phyloP scores from a whole-genome alignment of 768 basidiomycete species.

The Pilatotrama ljubarskyi region DNA sequence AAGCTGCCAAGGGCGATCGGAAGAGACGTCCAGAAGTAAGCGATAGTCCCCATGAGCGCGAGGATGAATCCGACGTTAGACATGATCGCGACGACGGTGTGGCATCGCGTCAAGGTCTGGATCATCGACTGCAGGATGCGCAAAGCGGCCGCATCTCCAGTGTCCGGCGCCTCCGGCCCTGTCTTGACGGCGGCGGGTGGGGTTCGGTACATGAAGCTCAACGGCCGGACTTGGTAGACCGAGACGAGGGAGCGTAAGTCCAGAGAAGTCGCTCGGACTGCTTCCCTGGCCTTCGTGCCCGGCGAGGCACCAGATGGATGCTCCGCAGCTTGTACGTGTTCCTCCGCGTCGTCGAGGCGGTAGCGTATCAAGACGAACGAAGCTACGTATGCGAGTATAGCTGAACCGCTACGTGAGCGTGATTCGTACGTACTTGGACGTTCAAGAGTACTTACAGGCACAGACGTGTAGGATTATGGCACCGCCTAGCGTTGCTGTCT shows the following conservation, averaged over 20 bases:
- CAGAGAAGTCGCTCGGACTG: neutral
- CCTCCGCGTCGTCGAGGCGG: constrained; percentile 52
- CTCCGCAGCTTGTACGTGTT: neutral
- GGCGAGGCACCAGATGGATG: neutral
- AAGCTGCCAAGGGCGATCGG: constrained; percentile 25
- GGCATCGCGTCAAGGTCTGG: constrained; percentile 24
- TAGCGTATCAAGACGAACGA: constrained; percentile 58
- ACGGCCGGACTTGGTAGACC: constrained; percentile 24
- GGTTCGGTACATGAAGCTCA: neutral
- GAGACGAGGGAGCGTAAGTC: constrained; percentile 23
- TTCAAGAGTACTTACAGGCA: constrained; percentile 44
- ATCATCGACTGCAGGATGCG: constrained; percentile 16
- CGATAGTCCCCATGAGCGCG: constrained; percentile 22
- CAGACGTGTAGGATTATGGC: constrained; percentile 43
- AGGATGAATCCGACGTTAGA: constrained; percentile 24
- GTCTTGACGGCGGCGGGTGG: neutral
- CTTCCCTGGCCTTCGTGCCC: neutral
- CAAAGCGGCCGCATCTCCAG: neutral
- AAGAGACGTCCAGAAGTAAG: constrained; percentile 28
- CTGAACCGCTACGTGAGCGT: constrained; percentile 22
- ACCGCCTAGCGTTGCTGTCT: constrained; percentile 15
- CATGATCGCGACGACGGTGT: constrained; percentile 24
- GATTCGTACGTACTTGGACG: neutral
- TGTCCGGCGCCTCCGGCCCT: neutral
- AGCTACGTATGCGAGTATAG: constrained; percentile 50